These are phyloP conservation scores for Penicillium vulpinum DNA, from an alignment of 2,329 filamentous ascomycete genomes.

Conservation along the genomic window DNA sequence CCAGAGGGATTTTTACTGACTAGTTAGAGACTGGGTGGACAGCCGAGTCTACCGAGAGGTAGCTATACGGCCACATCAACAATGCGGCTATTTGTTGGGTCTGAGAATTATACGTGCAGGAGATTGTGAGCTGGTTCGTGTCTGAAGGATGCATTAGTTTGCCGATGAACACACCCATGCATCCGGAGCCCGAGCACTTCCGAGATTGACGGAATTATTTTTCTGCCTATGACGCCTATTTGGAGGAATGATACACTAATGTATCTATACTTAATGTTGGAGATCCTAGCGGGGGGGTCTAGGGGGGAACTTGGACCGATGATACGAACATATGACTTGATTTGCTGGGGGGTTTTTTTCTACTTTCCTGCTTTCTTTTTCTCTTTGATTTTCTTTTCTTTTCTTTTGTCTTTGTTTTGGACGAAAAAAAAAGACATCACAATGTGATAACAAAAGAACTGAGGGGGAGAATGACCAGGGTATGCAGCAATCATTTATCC, in stretches of 20 bases:
- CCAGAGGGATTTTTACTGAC: background rate
- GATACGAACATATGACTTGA: background rate
- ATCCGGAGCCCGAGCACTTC: background rate
- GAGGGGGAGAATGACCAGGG: background rate
- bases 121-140: background rate
- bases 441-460: constrained; percentile 1
- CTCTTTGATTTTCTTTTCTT: background rate
- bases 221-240: background rate
- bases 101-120: background rate
- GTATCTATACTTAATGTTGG: background rate
- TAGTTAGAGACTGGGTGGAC: background rate
- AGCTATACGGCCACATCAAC: background rate
- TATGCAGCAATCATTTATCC: background rate
- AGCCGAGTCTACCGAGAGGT: background rate
- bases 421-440: background rate
- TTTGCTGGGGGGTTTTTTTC: too few species aligned
- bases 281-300: background rate
- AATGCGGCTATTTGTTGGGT: background rate
- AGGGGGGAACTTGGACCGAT: background rate
- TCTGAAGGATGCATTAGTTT: background rate
- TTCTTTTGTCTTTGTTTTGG: background rate
- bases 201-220: background rate
- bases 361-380: background rate
- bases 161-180: background rate
- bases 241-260: background rate